Evolutionary conservation across 2,329 filamentous ascomycete species (phyloP).

Genomic region (Monilinia aucupariae): DNA sequence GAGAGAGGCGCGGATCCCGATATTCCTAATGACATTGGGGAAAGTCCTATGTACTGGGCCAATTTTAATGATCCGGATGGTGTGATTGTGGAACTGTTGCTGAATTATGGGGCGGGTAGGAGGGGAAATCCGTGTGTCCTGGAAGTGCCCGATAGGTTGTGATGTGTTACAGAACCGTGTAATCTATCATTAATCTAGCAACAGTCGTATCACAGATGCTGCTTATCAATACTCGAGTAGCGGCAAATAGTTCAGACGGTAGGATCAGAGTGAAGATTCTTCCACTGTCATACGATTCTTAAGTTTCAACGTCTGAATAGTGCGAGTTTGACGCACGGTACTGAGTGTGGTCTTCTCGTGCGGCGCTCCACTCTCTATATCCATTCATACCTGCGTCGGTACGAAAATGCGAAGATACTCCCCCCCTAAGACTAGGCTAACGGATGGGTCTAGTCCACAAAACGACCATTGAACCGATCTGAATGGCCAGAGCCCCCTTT

Average conservation of each 20-base stretch:
- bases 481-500: too few species aligned
- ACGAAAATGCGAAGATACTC: too few species aligned
- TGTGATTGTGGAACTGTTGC: constrained; percentile 21
- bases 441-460: too few species aligned
- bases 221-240: too few species aligned
- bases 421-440: too few species aligned
- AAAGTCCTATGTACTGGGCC: constrained; percentile 24
- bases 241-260: too few species aligned
- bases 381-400: too few species aligned
- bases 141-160: background rate
- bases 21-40: constrained; percentile 15
- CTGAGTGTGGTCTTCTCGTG: background rate
- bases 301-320: background rate
- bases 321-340: background rate
- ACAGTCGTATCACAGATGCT: background rate
- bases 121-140: background rate
- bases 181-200: too few species aligned
- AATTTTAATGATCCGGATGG: background rate
- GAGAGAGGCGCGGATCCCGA: constrained; percentile 25
- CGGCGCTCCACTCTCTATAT: too few species aligned
- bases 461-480: too few species aligned
- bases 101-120: constrained; percentile 21
- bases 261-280: background rate
- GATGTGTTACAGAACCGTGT: background rate
- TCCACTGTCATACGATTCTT: background rate